Percentiles rank a stretch among this genome's conserved stretches.
phyloP scores from a whole-genome alignment of 2,329 filamentous ascomycete genomes.

The Aspergillus phoenicis region DNA sequence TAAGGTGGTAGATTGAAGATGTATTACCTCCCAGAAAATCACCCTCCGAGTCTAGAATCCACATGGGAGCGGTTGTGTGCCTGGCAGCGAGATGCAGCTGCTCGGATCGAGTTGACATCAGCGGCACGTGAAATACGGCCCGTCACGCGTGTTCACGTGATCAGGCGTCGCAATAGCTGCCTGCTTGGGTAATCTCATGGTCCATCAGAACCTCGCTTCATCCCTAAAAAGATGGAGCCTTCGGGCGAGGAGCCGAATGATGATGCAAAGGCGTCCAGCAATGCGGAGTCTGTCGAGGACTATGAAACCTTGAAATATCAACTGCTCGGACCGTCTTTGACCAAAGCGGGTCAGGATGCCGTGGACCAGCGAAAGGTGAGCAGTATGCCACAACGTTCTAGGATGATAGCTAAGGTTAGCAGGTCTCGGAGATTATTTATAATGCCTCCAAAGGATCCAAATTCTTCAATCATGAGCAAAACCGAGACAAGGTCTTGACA shows the following conservation, averaged over 20 bases:
- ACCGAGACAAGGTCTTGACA: slow-evolving; percentile 77
- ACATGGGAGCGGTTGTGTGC: slow-evolving; percentile 52
- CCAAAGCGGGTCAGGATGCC: slow-evolving; percentile 87
- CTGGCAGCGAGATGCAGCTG: neutral
- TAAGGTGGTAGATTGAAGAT: slow-evolving; percentile 36
- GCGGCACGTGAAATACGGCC: slow-evolving; percentile 27
- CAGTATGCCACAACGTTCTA: neutral
- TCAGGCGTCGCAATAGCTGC: slow-evolving; percentile 31
- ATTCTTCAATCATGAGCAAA: slow-evolving; percentile 90
- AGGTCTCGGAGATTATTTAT: slow-evolving; percentile 96
- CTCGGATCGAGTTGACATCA: slow-evolving; percentile 1
- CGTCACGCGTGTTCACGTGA: slow-evolving; percentile 45
- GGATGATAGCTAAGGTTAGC: slow-evolving; percentile 9
- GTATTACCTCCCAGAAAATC: slow-evolving; percentile 50
- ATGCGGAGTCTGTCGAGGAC: slow-evolving; percentile 10
- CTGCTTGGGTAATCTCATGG: slow-evolving; percentile 23
- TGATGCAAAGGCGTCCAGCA: slow-evolving; percentile 7
- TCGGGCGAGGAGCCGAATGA: slow-evolving; percentile 20
- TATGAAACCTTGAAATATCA: slow-evolving; percentile 82
- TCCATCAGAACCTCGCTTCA: neutral
- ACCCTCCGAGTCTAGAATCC: slow-evolving; percentile 61
- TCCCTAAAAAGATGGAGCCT: slow-evolving; percentile 24
- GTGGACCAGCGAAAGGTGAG: slow-evolving; percentile 86
- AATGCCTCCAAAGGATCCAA: slow-evolving; percentile 95
- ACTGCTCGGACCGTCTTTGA: slow-evolving; percentile 84